Conservation (phyloP, 305 asterid species). For the Striga hermonthica region DNA sequence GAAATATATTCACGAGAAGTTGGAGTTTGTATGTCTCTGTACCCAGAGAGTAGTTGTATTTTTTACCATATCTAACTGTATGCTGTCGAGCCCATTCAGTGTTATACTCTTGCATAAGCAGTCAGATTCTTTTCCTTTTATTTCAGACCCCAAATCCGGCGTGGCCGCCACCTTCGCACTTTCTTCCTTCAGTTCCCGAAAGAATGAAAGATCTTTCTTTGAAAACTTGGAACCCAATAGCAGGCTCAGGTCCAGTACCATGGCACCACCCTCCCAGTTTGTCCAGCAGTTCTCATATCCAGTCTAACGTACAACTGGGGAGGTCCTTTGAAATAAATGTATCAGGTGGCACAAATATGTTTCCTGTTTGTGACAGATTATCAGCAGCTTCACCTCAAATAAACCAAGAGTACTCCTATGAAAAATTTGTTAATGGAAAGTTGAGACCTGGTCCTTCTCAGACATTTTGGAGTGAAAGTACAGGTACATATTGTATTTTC, state of each 20-base stretch:
- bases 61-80: conserved; percentile 19
- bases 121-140: conserved; percentile 20
- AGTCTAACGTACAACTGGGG: conserved; percentile 51
- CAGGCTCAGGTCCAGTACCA: conserved; percentile 85
- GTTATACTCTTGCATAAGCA: conserved; percentile 16
- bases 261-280: conserved; percentile 74
- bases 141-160: conserved; percentile 97
- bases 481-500: conserved; percentile 43
- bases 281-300: conserved; percentile 49
- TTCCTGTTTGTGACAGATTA: conserved; percentile 42
- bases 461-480: conserved; percentile 46
- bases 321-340: conserved; percentile 47
- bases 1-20: conserved; percentile 10
- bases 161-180: conserved; percentile 94
- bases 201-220: conserved; percentile 64
- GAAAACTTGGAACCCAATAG: conserved; percentile 61
- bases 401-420: conserved; percentile 49
- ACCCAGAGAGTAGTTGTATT: conserved; percentile 9
- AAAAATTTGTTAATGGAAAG: conserved; percentile 48
- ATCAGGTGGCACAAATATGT: conserved; percentile 46
- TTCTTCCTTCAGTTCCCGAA: conserved; percentile 78
- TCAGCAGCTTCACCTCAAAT: conserved; percentile 42
- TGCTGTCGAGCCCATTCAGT: conserved; percentile 4
- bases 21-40: conserved; percentile 28
- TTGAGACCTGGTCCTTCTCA: conserved; percentile 46